Base-by-base conservation (phyloP, 768 basidiomycete genomes). In the Mycena rebaudengoi region DNA sequence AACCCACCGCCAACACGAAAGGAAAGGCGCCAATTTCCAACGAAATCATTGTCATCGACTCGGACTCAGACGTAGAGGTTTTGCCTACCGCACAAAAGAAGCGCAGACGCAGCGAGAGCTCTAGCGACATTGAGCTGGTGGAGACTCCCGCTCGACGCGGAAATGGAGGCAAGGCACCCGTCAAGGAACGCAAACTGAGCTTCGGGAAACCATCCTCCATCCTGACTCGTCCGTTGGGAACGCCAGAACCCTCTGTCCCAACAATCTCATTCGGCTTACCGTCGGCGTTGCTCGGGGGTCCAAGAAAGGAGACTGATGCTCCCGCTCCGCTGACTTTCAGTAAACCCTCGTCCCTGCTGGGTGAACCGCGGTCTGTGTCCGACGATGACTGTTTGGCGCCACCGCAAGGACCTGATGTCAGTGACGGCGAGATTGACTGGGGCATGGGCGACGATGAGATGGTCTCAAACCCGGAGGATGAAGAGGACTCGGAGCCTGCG, bases 371-470 rank as follows among this genome's bases (percentile, higher is more conserved):
- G 21, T 30, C 45, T 25, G 53, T 46, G 14, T 26, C 44, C 12
- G 73, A 74, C 69, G 73, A 46, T 69, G 71, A 30, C 72, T 68
- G 62, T 51, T 56, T 54, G 13, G 57, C 39, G 25, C 55, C 49
- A 16, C 25, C 51, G 25, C 23, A 30, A 50, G 60, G 62, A 12
- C 20, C 28, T 13, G 59, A 70, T 33, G 69, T 71, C 29, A 73
- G 76, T 49, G 74, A 75, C 57, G 37, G 71, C 25, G 79, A 79
- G 18, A 83, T 84, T 30, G 87, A 88, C 7, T 94, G 92, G 92
- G 86, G 80, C 41, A 87, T 79, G 69, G 91, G 86, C 12, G 92
- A 94, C 67, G 94, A 95, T 66, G 94, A 90, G 73, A 73, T 83
- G 7, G 75, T 73, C 60, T 30, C 23, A n/a, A 46, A 77, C 14